phyloP scores from a whole-genome alignment of 768 basidiomycete genomes.

The Suillus brevipes region DNA sequence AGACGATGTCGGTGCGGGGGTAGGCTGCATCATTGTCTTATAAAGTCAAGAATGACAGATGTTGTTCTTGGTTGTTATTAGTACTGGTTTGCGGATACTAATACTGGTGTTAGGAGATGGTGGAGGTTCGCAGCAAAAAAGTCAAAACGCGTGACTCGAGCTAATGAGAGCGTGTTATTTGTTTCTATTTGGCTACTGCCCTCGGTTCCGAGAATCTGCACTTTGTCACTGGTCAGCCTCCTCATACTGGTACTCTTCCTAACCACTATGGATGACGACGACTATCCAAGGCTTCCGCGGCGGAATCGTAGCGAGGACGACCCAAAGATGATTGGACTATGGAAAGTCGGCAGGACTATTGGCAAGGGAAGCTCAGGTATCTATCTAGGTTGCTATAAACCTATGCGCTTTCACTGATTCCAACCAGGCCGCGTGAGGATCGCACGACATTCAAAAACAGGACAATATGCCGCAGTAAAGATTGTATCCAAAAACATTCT shows the following conservation, averaged over 20 bases:
- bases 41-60: neutral
- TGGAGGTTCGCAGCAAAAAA: neutral
- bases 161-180: constrained; percentile 21
- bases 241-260: neutral
- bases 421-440: constrained; percentile 82
- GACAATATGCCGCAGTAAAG: constrained; percentile 91
- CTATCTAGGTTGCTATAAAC: constrained; percentile 14
- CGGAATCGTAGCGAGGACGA: constrained; percentile 38
- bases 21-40: constrained; percentile 54
- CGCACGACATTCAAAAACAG: constrained; percentile 84
- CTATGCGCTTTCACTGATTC: neutral
- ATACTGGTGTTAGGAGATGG: neutral
- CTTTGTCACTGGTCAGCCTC: too few relatives aligned
- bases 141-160: constrained; percentile 5
- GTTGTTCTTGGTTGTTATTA: neutral
- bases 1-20: constrained; percentile 64
- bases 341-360: constrained; percentile 85
- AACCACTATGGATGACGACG: constrained; percentile 16
- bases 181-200: constrained; percentile 12
- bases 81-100: neutral
- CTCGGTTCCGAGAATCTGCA: neutral
- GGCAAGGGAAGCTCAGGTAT: constrained; percentile 79
- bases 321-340: constrained; percentile 72
- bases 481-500: constrained; percentile 80
- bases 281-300: constrained; percentile 30